Evolutionary conservation across 805 yeast species (phyloP), one percentile per base, ranked within the genome.

Genomic region (Kurtzmaniella fragi): DNA sequence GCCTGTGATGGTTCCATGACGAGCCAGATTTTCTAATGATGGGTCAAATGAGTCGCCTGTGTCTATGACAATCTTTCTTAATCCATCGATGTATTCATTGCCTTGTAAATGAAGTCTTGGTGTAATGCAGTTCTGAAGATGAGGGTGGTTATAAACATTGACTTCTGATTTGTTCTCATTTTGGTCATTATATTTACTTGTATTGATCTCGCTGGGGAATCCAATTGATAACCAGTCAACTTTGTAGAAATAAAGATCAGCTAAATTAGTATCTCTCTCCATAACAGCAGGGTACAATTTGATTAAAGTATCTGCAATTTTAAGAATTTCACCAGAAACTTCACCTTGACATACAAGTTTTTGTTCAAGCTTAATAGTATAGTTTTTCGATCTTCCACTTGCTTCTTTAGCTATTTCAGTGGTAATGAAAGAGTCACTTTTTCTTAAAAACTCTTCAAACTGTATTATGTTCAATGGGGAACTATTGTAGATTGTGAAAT

Each of bases 361-460:
- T 43, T 80, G 84, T 49, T 84, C 90, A 4, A 80, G 56, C 12
- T 72, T 70, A 10, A 80, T 55, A 1, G 76, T 58, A 34, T 52
- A 47, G 3, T 53, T 53, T 37, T 53, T 54, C 12, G 55, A 59
- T 17, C 52, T 50, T n/a, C 40, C 42, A 1, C 52, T 38, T 20
- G 52, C 37, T 28, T 52, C 47, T 11, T 47, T 35, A n/a, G 46
- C 41, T 38, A 56, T 30, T 39, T 67, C 71, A 27, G 58, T 58
- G 12, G 52, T 48, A 6, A 68, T 56, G 35, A 49, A 49, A 5
- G 54, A 49, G 64, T 71, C 87, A 25, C 81, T 71, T 37, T 79
- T 84, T n/a, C 73, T 59, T 42, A 83, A 59, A 50, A 78, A 81
- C 32, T 70, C 73, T 47, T 83, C 89, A 52, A 80, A 80, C 28